phyloP scores from a whole-genome alignment of 352 stramenopile species.

The Phytopythium litorale region DNA sequence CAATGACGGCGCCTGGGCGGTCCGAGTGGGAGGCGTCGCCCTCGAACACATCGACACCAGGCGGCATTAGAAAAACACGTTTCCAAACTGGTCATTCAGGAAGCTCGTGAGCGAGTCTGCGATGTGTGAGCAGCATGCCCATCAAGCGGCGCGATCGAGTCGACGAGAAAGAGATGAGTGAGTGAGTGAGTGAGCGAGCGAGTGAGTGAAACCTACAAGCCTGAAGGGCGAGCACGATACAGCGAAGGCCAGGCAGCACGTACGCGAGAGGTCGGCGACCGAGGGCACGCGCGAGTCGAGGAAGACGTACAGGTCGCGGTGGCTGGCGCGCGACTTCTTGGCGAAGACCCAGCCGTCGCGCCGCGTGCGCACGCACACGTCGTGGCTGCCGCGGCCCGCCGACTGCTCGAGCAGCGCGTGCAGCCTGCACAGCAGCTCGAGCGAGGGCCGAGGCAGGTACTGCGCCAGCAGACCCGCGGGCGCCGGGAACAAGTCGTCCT shows the following conservation, averaged over 20 bases:
- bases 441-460: conserved; percentile 39
- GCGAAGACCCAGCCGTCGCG: conserved; percentile 53
- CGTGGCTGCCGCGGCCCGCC: conserved; percentile 23
- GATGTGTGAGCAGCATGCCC: conserved; percentile 7
- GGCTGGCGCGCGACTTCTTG: conserved; percentile 39
- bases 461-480: conserved; percentile 35
- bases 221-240: neutral
- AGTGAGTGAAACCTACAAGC: neutral
- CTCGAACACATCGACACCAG: too few species aligned
- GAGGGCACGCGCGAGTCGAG: conserved; percentile 63
- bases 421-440: conserved; percentile 36
- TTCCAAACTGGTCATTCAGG: conserved; percentile 48
- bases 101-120: conserved; percentile 46
- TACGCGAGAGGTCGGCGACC: conserved; percentile 48
- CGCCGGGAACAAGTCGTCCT: conserved; percentile 42
- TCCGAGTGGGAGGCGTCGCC: neutral
- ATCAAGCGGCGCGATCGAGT: neutral
- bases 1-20: too few species aligned
- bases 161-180: neutral
- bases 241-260: conserved; percentile 4
- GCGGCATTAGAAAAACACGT: conserved; percentile 37
- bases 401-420: conserved; percentile 36
- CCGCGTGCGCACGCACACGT: conserved; percentile 54
- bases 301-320: conserved; percentile 54
- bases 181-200: too few species aligned